Conservation (phyloP, 2,329 filamentous ascomycete species). For the Stachybotrys chlorohalonatus region DNA sequence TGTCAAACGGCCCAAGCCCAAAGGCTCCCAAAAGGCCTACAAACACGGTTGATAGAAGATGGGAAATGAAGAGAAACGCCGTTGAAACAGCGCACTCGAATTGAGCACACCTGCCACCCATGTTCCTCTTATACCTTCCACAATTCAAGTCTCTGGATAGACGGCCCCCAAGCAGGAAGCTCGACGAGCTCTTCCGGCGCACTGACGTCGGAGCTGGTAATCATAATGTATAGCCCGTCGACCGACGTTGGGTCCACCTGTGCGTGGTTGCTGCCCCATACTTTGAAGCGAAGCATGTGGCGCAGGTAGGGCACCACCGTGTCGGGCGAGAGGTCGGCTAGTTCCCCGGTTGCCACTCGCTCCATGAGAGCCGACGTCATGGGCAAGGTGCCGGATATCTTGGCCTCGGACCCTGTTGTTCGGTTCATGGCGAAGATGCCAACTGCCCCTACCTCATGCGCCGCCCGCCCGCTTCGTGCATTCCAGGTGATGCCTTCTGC, state of each 20-base stretch:
- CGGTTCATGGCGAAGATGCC: slow-evolving; percentile 41
- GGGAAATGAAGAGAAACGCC: not conserved
- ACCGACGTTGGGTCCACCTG: slow-evolving; percentile 15
- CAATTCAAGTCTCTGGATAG: slow-evolving; percentile 12
- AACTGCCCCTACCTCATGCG: slow-evolving; percentile 53
- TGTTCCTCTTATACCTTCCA: slow-evolving; percentile 7
- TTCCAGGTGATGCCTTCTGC: slow-evolving; percentile 39
- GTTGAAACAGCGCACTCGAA: not conserved
- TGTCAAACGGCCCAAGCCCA: not conserved
- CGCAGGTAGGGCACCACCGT: slow-evolving; percentile 32
- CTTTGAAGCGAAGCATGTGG: slow-evolving; percentile 23
- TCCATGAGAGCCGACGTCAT: slow-evolving; percentile 39
- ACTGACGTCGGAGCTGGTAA: slow-evolving; percentile 20
- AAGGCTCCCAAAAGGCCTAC: too few species aligned
- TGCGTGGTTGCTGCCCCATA: slow-evolving; percentile 15
- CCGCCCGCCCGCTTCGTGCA: slow-evolving; percentile 17
- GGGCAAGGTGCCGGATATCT: slow-evolving; percentile 40
- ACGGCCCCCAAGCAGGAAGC: slow-evolving; percentile 17
- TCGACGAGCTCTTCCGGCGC: slow-evolving; percentile 12
- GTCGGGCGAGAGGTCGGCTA: slow-evolving; percentile 26
- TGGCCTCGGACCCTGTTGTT: slow-evolving; percentile 19
- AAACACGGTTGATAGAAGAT: not conserved
- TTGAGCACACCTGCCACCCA: not conserved
- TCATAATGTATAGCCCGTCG: slow-evolving; percentile 17
- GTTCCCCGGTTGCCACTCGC: slow-evolving; percentile 24